Evolutionary conservation across 2,329 filamentous ascomycete species (phyloP), one percentile per base, ranked within the genome.

Genomic region (Albifimbria verrucaria): DNA sequence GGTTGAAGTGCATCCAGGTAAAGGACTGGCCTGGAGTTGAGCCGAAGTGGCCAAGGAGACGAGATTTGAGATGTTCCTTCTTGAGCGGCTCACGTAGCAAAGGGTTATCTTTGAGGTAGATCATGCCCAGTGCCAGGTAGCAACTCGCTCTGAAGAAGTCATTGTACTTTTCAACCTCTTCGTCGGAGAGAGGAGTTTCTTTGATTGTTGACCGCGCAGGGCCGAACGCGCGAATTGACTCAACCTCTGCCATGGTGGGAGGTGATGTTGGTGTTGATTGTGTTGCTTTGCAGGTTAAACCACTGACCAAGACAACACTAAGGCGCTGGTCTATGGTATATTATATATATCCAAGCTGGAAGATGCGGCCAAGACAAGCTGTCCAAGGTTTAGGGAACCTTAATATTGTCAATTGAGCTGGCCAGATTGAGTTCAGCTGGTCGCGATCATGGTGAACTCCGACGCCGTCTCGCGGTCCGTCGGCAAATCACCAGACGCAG

Each of bases 1-100:
- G 85, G 70, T 92, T 92, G 78, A 90, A 88, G 72, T 92, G 88
- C 74, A 91, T 89, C 69, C 86, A 92, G 28, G 87, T 89, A 71
- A 92, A 92, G 54, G 87, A 85, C 69, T 92, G 89, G 15, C 88
- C 89, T n/a, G 89, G 85, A 48, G 89, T 88, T 3, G 87, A 90
- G 51, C 89, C 89, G 78, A 89, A 92, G 66, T 92, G 89, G 39
- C 89, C 89, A 2, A 92, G 76, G 9, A 92, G 76, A 58, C 89
- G 83, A 54, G 81, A 77, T 72, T 92, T 92, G 72, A 92, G 76
- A 64, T 92, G 86, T 51, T 89, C 83, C 26, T 81, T 73, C 60
- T 82, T 82, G 58, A 90, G 77, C 1, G 87, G 86, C 60, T 90
- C 82, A 55, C 79, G 79, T 43, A 92, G 81, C 12, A 92, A 78